Evolutionary conservation across 1,139 yeast genomes (phyloP), one percentile per base, ranked within the genome.

Genomic region (Geotrichum klebahnii): DNA sequence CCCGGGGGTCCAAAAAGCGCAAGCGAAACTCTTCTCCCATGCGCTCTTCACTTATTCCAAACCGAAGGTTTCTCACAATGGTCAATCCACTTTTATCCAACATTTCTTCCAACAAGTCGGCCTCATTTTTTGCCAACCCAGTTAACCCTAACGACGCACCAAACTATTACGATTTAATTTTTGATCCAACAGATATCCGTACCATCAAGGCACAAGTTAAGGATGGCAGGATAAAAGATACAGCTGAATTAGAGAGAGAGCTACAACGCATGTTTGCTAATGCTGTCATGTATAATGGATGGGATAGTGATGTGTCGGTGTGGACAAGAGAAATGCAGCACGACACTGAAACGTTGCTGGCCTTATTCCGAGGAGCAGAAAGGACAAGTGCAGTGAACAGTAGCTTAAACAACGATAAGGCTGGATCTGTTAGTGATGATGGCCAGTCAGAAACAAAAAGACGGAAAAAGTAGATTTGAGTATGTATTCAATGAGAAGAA

Each of bases 251-350:
- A 24, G 89, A 85, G 59, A 71, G 84, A 51, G 87, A 83, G 55
- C 70, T 86, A 36, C 77, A 82, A 72, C 70, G 82, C 50, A 84
- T 86, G 94, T 84, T 83, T 69, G 85, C 92, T 47, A 86, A 86
- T 65, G 86, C 92, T 32, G 77, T 84, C 14, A 85, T 86, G 94
- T 85, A 82, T 66, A 86, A 85, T 64, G 78, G 79, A 54, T 76
- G 79, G 57, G 81, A 78, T 56, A 78, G 81, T 34, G 87, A 82
- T 53, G 74, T 83, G 59, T 79, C 78, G 24, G 67, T 69, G 38
- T 76, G 86, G 73, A 79, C 89, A 0, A 70, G 77, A 54, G 85
- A 80, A 56, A 84, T 85, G 92, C 68, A 66, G 55, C 55, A 56
- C 26, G 72, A 69, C 28, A 62, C 69, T 1, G 72, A 67, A 48